Evolutionary conservation across 1,284 basidiomycete species (phyloP), one percentile per base, ranked within the genome.

Genomic region (Trametes pubescens): DNA sequence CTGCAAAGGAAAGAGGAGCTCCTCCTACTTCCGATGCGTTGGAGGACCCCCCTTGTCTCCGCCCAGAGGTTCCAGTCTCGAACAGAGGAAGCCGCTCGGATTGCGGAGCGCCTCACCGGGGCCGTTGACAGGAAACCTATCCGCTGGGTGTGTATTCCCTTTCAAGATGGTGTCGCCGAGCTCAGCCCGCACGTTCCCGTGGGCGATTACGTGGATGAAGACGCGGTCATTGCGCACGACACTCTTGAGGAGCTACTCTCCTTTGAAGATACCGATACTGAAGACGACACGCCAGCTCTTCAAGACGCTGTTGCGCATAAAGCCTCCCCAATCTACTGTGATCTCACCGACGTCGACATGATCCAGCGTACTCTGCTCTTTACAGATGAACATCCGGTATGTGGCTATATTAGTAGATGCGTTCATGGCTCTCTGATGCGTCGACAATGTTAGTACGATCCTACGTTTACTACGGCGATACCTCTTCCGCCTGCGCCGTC

Each of bases 11-110:
- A 35, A 14, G 57, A 59, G 26, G 46, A 60, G 38, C 53, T 64
- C 4, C 29, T 61, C 9, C 52, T 57, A 13, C 47, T 69, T 7
- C 67, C 65, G 26, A 22, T 40, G 8, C 51, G 44, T 11, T 69
- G 69, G 69, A 46, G 48, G 11, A 71, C 61, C 0, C 38, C 65
- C 0, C 55, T 71, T 1, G 63, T 52, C n/a, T 71, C 64, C 0
- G 22, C n/a, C 4, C 0, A 38, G 7, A 44, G 52, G 2, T 64
- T 59, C 21, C 29, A 46, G 4, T 32, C 24, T 16, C 37, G 40
- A 6, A 47, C 55, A 9, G 4, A 24, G 16, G 47, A 48, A 18
- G 57, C 57, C 2, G 7, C 24, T 21, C 13, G 38, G 22, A 62
- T 63, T 32, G 44, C 38, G 16, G 26, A 11, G 51, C 29, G 29